These are phyloP conservation scores for Phytophthora melonis DNA, from an alignment of 352 stramenopile genomes.

Conservation along the genomic window DNA sequence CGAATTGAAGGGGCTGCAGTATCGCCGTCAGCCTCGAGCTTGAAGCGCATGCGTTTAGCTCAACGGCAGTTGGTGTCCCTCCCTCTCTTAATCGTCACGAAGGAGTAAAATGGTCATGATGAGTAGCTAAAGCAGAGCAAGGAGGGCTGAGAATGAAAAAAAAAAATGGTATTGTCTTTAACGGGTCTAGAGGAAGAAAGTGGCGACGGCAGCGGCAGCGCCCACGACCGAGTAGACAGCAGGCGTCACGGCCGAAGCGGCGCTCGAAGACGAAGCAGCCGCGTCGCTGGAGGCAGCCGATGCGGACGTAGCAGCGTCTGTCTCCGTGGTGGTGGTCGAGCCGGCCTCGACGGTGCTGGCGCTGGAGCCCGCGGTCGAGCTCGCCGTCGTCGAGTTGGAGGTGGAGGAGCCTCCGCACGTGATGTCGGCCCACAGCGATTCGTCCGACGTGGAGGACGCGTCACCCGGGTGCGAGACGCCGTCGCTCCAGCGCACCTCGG, in stretches of 20 bases:
- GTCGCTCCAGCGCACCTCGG: constrained; percentile 27
- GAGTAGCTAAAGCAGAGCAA: background rate
- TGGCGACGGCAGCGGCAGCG: constrained; percentile 15
- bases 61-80: background rate
- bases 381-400: constrained; percentile 24
- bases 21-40: background rate
- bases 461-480: constrained; percentile 50
- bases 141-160: background rate
- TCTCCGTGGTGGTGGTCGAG: constrained; percentile 5
- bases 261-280: constrained; percentile 26
- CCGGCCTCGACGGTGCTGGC: constrained; percentile 20
- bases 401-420: constrained; percentile 28
- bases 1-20: constrained; percentile 12
- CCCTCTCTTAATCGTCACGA: constrained; percentile 5
- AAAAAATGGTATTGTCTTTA: background rate
- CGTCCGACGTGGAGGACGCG: constrained; percentile 34
- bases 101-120: background rate
- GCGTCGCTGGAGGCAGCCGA: constrained; percentile 3
- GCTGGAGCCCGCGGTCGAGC: constrained; percentile 26
- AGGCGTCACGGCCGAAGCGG: constrained; percentile 31
- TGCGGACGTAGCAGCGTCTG: constrained; percentile 17
- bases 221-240: constrained; percentile 30
- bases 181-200: constrained; percentile 35
- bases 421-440: constrained; percentile 43
- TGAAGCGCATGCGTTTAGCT: constrained; percentile 2